phyloP scores from a whole-genome alignment of 345 rosid species.

The Salix caprea region DNA sequence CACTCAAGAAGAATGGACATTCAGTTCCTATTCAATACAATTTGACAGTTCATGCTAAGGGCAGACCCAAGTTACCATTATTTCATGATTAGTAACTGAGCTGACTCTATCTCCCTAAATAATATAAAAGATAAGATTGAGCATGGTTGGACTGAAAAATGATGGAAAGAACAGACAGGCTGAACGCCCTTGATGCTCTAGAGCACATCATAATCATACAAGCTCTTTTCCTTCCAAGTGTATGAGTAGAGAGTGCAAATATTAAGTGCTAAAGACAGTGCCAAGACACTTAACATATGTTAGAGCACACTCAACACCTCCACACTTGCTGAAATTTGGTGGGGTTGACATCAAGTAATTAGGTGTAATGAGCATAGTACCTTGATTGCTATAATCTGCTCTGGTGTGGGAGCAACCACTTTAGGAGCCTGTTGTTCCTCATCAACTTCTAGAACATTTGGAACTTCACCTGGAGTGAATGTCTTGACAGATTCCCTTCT shows the following conservation, averaged over 20 bases:
- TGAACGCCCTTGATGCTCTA: neutral
- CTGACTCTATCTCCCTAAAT: neutral
- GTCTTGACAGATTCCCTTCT: constrained; percentile 60
- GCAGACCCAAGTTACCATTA: neutral
- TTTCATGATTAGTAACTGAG: neutral
- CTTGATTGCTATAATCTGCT: constrained; percentile 95
- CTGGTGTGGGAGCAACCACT: constrained; percentile 87
- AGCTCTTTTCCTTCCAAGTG: neutral
- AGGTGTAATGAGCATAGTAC: constrained; percentile 32
- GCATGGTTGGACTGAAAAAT: neutral
- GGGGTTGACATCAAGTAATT: neutral
- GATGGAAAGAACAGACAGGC: neutral
- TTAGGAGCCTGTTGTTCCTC: constrained; percentile 61
- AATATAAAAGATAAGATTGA: neutral
- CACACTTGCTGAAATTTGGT: neutral
- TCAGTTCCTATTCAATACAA: too few species aligned
- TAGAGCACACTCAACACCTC: neutral
- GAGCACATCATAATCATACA: neutral
- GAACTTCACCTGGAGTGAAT: constrained; percentile 52
- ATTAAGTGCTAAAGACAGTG: neutral
- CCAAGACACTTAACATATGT: neutral
- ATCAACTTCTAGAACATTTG: constrained; percentile 43
- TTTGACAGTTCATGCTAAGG: neutral
- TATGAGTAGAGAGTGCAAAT: neutral
- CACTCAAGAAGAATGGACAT: too few species aligned